A percentile compares a stretch with the other conserved stretches of the same genome.
Conservation (phyloP, 192 early-diverging fungal species). For the Coemansia guatemalensis region DNA sequence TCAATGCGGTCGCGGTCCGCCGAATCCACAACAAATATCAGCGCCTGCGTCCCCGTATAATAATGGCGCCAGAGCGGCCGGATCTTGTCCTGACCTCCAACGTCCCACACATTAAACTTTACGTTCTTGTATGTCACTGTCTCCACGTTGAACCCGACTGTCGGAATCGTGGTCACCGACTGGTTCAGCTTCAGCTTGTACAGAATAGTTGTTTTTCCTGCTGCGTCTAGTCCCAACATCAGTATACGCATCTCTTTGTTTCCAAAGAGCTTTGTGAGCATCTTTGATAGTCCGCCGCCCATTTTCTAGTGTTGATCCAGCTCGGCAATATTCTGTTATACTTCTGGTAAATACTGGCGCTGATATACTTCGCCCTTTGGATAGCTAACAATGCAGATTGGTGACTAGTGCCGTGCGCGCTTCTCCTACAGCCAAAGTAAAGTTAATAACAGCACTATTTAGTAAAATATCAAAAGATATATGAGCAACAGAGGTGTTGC, state of each 20-base stretch:
- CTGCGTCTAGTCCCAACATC: conserved; percentile 59
- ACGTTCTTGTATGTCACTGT: conserved; percentile 86
- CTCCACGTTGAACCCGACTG: conserved; percentile 82
- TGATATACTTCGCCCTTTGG: not conserved
- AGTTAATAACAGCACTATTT: not conserved
- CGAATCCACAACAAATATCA: conserved; percentile 88
- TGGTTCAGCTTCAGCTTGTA: conserved; percentile 63
- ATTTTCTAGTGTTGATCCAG: conserved; percentile 17
- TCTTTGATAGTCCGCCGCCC: conserved; percentile 56
- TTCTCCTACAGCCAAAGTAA: not conserved
- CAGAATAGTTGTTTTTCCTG: conserved; percentile 58
- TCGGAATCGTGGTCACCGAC: conserved; percentile 57
- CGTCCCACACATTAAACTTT: conserved; percentile 82
- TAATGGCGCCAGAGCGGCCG: conserved; percentile 85
- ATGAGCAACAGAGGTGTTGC: not conserved
- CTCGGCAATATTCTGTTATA: not conserved
- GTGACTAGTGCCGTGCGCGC: not conserved
- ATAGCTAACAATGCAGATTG: not conserved
- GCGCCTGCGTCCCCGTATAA: conserved; percentile 79
- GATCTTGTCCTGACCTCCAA: conserved; percentile 92
- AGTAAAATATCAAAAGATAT: not conserved
- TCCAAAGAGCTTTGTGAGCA: conserved; percentile 55
- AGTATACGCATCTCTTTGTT: conserved; percentile 62
- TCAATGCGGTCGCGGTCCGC: conserved; percentile 84
- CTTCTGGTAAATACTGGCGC: not conserved